Evolutionary conservation across 192 early-diverging fungal species (phyloP).

Genomic region (Podila verticillata): DNA sequence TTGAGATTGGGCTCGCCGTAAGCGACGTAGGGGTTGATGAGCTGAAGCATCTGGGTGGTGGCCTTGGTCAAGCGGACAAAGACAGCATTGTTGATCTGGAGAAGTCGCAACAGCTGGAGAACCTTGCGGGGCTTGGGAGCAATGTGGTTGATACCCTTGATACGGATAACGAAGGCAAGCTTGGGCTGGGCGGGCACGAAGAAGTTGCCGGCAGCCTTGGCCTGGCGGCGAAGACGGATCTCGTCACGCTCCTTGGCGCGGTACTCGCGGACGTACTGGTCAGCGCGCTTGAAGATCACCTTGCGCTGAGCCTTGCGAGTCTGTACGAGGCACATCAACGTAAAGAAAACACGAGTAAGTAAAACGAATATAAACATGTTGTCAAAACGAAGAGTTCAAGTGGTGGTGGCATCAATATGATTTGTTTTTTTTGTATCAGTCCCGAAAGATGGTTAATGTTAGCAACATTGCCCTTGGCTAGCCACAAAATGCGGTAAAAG

Average conservation of each 20-base stretch:
- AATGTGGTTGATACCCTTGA: slow-evolving; percentile 99
- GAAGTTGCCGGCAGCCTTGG: slow-evolving; percentile 90
- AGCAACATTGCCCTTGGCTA: slow-evolving; percentile 55
- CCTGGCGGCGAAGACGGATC: slow-evolving; percentile 92
- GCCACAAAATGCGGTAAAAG: slow-evolving; percentile 29
- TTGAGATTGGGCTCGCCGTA: slow-evolving; percentile 97
- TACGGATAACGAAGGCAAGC: slow-evolving; percentile 98
- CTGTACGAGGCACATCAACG: slow-evolving; percentile 24
- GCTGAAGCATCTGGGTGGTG: slow-evolving; percentile 96
- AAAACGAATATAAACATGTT: too few relatives aligned
- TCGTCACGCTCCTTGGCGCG: slow-evolving; percentile 86
- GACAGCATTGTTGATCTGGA: slow-evolving; percentile 99
- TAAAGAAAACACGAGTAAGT: slow-evolving; percentile 10
- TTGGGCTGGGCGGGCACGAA: slow-evolving; percentile 97
- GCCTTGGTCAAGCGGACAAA: slow-evolving; percentile 97
- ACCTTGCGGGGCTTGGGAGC: slow-evolving; percentile 99
- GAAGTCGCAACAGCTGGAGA: slow-evolving; percentile 97
- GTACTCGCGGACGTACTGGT: slow-evolving; percentile 99
- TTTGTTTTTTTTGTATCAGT: slow-evolving; percentile 60
- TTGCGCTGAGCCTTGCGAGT: slow-evolving; percentile 76
- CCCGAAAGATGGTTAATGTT: slow-evolving; percentile 83
- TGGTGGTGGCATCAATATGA: neutral
- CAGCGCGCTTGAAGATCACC: slow-evolving; percentile 99
- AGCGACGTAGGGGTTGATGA: slow-evolving; percentile 95
- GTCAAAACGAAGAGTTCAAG: too few relatives aligned